Evolutionary conservation across 306 rosid genomes (phyloP).

Genomic region (Lathyrus sativus): DNA sequence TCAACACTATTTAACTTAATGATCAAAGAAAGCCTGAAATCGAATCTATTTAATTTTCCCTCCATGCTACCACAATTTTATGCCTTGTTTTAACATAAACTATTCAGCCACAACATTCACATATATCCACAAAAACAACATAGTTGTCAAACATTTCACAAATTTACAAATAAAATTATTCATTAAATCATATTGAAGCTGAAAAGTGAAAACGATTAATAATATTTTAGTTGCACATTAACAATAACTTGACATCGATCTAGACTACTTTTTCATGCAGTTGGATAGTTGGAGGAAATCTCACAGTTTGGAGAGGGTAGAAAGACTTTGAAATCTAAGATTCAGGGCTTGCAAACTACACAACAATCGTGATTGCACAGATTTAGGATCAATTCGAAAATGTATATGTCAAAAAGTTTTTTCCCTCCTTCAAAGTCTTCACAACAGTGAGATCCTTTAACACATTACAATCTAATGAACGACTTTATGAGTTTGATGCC

Average conservation of each 20-base stretch:
- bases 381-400: no score
- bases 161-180: not conserved
- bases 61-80: not conserved
- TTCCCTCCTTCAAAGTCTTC: no score
- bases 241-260: conserved; percentile 34
- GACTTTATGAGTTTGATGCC: not conserved
- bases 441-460: not conserved
- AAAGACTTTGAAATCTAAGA: conserved; percentile 64
- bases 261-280: conserved; percentile 28
- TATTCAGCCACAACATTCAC: conserved; percentile 14
- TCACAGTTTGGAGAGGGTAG: conserved; percentile 79
- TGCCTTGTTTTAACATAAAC: not conserved
- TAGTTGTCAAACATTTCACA: not conserved
- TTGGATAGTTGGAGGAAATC: conserved; percentile 43
- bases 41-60: not conserved
- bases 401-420: no score
- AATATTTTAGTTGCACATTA: not conserved
- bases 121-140: not conserved
- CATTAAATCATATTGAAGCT: not conserved
- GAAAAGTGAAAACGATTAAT: conserved; percentile 3
- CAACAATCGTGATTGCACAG: no score
- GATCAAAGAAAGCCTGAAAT: not conserved
- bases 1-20: not conserved
- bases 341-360: conserved; percentile 44
- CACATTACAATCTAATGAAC: not conserved